Conservation (phyloP, 768 basidiomycete species). For the Hygrophorus pudorinus region DNA sequence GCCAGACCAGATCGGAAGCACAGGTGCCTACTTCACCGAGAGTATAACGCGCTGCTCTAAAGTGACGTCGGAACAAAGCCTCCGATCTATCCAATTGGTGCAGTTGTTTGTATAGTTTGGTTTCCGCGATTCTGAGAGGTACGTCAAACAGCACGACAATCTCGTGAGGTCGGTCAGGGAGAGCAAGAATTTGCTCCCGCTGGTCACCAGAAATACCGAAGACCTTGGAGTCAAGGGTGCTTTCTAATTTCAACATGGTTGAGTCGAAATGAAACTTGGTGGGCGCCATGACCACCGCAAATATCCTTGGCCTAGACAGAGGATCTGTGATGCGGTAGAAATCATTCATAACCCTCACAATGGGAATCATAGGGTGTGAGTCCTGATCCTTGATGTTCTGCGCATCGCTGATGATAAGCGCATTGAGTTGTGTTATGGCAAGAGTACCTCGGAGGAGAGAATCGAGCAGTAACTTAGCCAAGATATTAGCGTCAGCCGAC, state of each 20-base stretch:
- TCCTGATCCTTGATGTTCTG: slow-evolving; percentile 26
- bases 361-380: slow-evolving; percentile 24
- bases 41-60: slow-evolving; percentile 36
- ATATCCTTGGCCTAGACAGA: slow-evolving; percentile 30
- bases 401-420: slow-evolving; percentile 36
- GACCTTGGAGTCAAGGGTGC: slow-evolving; percentile 28
- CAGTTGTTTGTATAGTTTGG: slow-evolving; percentile 37
- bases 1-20: slow-evolving; percentile 64
- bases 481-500: slow-evolving; percentile 4
- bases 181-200: slow-evolving; percentile 20
- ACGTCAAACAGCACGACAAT: slow-evolving; percentile 45
- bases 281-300: slow-evolving; percentile 26
- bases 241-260: slow-evolving; percentile 29
- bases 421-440: slow-evolving; percentile 32
- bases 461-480: slow-evolving; percentile 28
- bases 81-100: slow-evolving; percentile 33
- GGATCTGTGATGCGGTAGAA: slow-evolving; percentile 29
- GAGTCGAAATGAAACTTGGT: slow-evolving; percentile 20
- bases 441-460: slow-evolving; percentile 27
- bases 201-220: slow-evolving; percentile 25
- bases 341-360: slow-evolving; percentile 35
- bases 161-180: slow-evolving; percentile 36
- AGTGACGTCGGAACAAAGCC: slow-evolving; percentile 28
- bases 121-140: slow-evolving; percentile 22
- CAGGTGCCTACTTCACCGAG: slow-evolving; percentile 53